Evolutionary conservation across 192 early-diverging fungal genomes (phyloP).

Genomic region (Gaertneriomyces semiglobifer): DNA sequence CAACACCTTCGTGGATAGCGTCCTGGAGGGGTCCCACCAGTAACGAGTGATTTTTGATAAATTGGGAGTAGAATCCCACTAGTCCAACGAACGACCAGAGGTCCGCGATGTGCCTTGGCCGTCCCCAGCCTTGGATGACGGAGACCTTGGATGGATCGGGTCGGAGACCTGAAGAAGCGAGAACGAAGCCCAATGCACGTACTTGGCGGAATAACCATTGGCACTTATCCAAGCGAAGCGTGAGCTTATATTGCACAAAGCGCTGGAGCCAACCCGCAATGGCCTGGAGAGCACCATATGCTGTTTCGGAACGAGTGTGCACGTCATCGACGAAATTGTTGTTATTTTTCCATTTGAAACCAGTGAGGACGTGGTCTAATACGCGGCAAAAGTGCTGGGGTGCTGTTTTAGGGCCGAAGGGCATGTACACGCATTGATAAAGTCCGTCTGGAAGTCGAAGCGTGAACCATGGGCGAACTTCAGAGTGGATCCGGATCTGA

Average conservation of each 20-base stretch:
- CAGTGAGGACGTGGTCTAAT: slow-evolving; percentile 38
- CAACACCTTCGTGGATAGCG: slow-evolving; percentile 3
- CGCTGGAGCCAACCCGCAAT: slow-evolving; percentile 21
- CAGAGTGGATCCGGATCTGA: too few species aligned
- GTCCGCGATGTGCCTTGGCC: slow-evolving; percentile 15
- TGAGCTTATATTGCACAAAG: slow-evolving; percentile 23
- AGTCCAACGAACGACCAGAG: slow-evolving; percentile 13
- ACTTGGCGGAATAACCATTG: slow-evolving; percentile 28
- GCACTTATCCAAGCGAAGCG: slow-evolving; percentile 39
- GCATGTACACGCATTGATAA: slow-evolving; percentile 3
- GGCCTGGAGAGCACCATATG: too few species aligned
- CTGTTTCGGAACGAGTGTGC: too few species aligned
- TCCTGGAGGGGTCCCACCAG: slow-evolving; percentile 7
- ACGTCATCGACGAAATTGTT: slow-evolving; percentile 22
- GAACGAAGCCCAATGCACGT: slow-evolving; percentile 26
- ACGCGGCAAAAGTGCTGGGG: slow-evolving; percentile 32
- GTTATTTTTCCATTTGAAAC: slow-evolving; percentile 4
- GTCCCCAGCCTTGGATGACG: slow-evolving; percentile 24
- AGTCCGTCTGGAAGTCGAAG: too few species aligned
- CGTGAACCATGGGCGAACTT: too few species aligned
- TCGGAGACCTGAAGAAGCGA: slow-evolving; percentile 27
- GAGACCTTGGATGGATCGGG: slow-evolving; percentile 26
- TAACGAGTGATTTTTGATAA: neutral
- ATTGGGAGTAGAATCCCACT: slow-evolving; percentile 11
- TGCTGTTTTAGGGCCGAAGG: slow-evolving; percentile 11